phyloP scores from a whole-genome alignment of 208 protist genomes.

The Crithidia brevicula region DNA sequence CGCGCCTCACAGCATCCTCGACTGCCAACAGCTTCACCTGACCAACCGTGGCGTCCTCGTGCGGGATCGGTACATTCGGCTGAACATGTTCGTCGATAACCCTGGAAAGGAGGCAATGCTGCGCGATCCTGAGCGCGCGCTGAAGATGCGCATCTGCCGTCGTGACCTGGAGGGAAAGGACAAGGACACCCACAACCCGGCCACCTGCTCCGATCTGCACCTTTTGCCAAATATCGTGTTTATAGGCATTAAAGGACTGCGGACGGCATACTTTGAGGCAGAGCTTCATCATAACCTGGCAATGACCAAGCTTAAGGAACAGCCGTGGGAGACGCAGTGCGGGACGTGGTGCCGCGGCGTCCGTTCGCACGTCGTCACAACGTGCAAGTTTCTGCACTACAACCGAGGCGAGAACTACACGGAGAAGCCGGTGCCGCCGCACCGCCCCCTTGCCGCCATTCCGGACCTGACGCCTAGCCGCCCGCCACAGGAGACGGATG shows the following conservation, averaged over 20 bases:
- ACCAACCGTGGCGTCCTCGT: conserved; percentile 67
- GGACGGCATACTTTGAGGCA: conserved; percentile 73
- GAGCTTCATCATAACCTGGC: conserved; percentile 77
- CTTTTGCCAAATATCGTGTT: conserved; percentile 72
- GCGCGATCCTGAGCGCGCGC: conserved; percentile 39
- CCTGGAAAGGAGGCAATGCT: conserved; percentile 52
- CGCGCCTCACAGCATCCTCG: conserved; percentile 62
- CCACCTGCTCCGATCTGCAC: conserved; percentile 59
- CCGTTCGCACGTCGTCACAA: conserved; percentile 73
- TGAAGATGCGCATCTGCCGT: conserved; percentile 52
- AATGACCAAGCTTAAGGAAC: conserved; percentile 44
- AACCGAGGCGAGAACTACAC: conserved; percentile 54
- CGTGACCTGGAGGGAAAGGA: conserved; percentile 16
- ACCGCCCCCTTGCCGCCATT: conserved; percentile 54
- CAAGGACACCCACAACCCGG: conserved; percentile 29
- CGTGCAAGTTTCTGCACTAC: conserved; percentile 78
- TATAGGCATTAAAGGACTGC: conserved; percentile 54
- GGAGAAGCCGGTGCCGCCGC: conserved; percentile 57
- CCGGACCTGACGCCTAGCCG: conserved; percentile 58
- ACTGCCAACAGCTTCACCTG: conserved; percentile 67
- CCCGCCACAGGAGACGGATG: conserved; percentile 33
- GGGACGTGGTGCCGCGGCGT: conserved; percentile 66
- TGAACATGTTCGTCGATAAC: conserved; percentile 81
- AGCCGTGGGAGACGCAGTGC: conserved; percentile 51
- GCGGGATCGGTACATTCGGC: conserved; percentile 66